Base-by-base conservation (phyloP, 1,284 basidiomycete genomes). In the Leccinum fallax region DNA sequence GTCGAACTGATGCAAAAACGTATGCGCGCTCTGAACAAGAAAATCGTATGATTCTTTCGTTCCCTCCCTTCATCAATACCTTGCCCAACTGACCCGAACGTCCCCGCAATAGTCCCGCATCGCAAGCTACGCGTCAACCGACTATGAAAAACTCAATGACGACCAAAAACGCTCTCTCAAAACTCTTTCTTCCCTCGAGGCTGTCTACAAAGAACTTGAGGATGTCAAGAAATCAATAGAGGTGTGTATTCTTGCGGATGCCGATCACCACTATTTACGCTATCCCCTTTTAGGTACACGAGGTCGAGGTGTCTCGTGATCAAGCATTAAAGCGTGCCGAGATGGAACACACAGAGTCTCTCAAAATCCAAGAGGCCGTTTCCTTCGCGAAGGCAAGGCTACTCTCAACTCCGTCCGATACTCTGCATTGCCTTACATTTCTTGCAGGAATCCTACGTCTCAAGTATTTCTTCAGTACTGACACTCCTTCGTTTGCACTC, bases 201-300 rank as follows among this genome's bases (percentile, higher is more conserved):
- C 87, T 5, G 80, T 87, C 26, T 83, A 86, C 66, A 92, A 90
- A 69, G 94, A 95, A 70, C 78, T 95, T 15, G 87, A 86, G 52
- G 93, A 94, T 63, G 83, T 94, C 49, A 89, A 88, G 75, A 92
- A 91, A 73, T 84, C 82, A 48, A 82, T 94, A 65, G 92, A 95
- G 84, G 93, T 93, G 59, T 46, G 93, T 90, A 61, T 55, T 55
- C 30, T 63, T 49, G 21, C n/a, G 34, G 61, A 28, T 6, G 15
- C 36, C 43, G 38, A 46, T 43, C 59, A 19, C 40, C 26, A 53
- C 53, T 40, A 36, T 53, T 6, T 24, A 57, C 32, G 5, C 53
- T 53, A 55, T 55, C 40, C 51, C 13, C 51, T 51, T 52, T 16
- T 66, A 92, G 90, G 73, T 72, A 52, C 80, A 89, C 65, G 92